Base-by-base conservation (phyloP, 495 filamentous ascomycete species). In the Patellaria atrata region DNA sequence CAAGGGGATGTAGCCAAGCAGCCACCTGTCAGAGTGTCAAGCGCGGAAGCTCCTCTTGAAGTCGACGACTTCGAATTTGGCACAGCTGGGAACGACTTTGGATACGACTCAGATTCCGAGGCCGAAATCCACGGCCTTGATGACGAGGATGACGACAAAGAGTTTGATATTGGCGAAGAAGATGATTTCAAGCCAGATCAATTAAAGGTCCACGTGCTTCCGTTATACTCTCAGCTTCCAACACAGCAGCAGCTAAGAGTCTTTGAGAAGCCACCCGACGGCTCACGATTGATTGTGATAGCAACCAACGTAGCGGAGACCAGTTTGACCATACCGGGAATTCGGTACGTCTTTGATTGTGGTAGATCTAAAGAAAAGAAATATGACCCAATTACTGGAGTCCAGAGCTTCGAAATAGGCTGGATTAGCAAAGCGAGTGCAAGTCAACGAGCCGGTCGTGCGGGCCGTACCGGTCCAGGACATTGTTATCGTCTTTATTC, bases 341-440 rank as follows among this genome's bases (percentile, higher is more conserved):
- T 94, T 39, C 71, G 81, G 35, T 99, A 94, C 50, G 91, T 99
- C 11, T 93, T 99, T 42, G 91, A 99, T 56, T 78, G 77, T 48
- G 91, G 91, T 20, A 68, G 91, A 25, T 73, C 79, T 2, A 99
- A 99, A 55, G 85, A 94, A 52, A 79, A 85, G 37, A 79, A 75
- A 30, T 96, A 84, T 48, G 77, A 96, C 47, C 62, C 70, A 10
- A 58, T 66, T 14, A 94, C 79, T 7, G 87, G 89, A 7, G 86
- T 99, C 0, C 89, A 96, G 54, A 93, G 75, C 46, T 99, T 94
- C 50, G 81, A 94, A 51, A 68, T 96, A 26, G 77, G 77, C 26
- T 99, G 87, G 84, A 89, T 94, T 43, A 94, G 85, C 62, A 96
- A 99, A 60, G 91, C 91, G 12, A 91, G 82, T 53, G 86, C 91